Base-by-base conservation (phyloP, 78 protist genomes). In the Dictyostelium capitatum region DNA sequence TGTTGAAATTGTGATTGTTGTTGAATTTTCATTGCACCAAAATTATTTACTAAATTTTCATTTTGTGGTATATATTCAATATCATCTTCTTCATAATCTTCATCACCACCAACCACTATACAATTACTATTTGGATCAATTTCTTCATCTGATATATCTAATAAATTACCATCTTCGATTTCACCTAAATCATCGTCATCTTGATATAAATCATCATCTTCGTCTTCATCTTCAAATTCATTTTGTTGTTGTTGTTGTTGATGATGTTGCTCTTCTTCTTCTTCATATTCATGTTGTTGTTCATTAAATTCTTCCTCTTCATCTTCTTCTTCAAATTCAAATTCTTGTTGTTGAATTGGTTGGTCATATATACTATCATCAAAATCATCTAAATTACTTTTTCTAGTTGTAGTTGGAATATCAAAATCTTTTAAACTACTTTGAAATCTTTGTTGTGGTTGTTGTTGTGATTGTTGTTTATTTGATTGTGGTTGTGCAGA, bases 61-160 rank as follows among this genome's bases (percentile, higher is more conserved):
- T 80, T 62, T 80, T 57, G 46, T 59, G 74, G 85, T 19, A 59
- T 48, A 80, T 56, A 80, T 46, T 62, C 85, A 46, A 37, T 10
- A 46, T 62, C 77, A 7, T 84, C 75, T 30, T 74, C 83, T 50
- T 87, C 84, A 47, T 77, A 83, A 14, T 87, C 83, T 4, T 57
- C 43, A 6, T 15, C 12, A 17, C 81, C 81, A 23, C 25, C 56
- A 5, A 48, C 43, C 6, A 48, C 15, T 25, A 25, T 48, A 48
- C 25, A 12, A 53, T n/a, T 20, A 19, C 28, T 54, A 28, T 78
- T 30, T 25, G 51, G 54, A 32, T 72, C 79, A 43, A 46, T 7
- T 72, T 72, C 79, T 37, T 72, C 79, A 43, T 72, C 79, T 12
- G 50, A 51, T 19, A 56, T 74, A 30, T 56, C 64, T 8, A 56